Evolutionary conservation across 768 basidiomycete species (phyloP), one percentile per base, ranked within the genome.

Genomic region (Hypholoma sublateritium): DNA sequence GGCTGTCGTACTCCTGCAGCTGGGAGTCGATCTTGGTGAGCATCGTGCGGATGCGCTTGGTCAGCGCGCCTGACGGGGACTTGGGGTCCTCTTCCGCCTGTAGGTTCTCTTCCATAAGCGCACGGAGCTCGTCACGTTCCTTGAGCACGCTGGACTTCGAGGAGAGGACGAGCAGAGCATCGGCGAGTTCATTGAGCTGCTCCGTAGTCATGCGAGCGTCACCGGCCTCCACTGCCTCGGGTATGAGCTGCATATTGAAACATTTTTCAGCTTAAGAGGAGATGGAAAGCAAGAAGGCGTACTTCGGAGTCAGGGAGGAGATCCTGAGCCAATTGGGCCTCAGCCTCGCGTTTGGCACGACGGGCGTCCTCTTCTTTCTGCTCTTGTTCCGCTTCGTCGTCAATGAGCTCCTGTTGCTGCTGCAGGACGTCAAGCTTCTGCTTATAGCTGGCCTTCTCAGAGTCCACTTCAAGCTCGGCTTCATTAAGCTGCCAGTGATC

Each of bases 301-400:
- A 92, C 91, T 83, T 96, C 92, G 62, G 89, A 87, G 65, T 95
- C 93, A 60, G 95, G 95, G 58, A 96, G 72, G 52, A 96, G 82
- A 19, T 87, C 87, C 64, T 91, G 83, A 36, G 91, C 95, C 59
- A 88, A 80, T 42, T 81, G 85, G 39, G 89, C 82, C 72, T 94
- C 93, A 21, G 86, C 84, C 71, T 91, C 93, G 64, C 87, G 86
- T 69, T 86, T 87, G 44, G 87, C 89, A 55, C 91, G 88, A 41
- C 93, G 87, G n/a, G 93, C 90, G 68, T 91, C 86, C 70, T 94
- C 91, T 70, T 93, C 93, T 74, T 95, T 90, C 72, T 95, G 88
- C 60, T 99, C 97, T 72, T 99, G 97, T 70, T 98, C 97, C 61
- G 95, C 86, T 74, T 99, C 97, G 70, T 99, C 97, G 69, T 99